Percentiles rank a stretch among this genome's conserved stretches.
Conservation (phyloP, 768 basidiomycete species). For the Candolleomyces efflorescens region DNA sequence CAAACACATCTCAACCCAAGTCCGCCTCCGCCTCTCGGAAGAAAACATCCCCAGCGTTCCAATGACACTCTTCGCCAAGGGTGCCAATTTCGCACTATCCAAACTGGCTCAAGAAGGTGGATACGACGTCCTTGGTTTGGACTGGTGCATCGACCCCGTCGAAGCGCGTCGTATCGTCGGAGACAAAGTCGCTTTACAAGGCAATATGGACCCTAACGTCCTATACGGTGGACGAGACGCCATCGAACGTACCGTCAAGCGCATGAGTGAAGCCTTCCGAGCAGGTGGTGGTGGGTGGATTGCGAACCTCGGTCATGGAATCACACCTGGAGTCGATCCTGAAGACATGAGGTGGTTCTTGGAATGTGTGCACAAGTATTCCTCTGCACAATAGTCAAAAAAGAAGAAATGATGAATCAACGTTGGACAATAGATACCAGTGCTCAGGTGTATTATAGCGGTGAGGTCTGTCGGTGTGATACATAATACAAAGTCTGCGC, state of each 20-base stretch:
- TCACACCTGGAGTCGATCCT: constrained; percentile 93
- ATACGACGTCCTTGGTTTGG: constrained; percentile 88
- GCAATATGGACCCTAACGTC: constrained; percentile 88
- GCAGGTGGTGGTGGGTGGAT: constrained; percentile 80
- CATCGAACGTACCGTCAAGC: constrained; percentile 81
- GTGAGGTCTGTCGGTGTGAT: too few relatives aligned
- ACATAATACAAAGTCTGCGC: too few relatives aligned
- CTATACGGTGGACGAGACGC: constrained; percentile 84
- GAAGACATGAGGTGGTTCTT: constrained; percentile 92
- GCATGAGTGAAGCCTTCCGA: constrained; percentile 76
- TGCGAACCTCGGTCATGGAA: constrained; percentile 94
- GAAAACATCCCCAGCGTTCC: constrained; percentile 59
- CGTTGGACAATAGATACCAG: constrained; percentile 1
- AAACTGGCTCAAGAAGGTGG: constrained; percentile 57
- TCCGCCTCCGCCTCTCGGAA: constrained; percentile 53
- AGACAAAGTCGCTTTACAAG: constrained; percentile 71
- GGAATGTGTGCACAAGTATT: constrained; percentile 85
- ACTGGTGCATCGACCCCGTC: constrained; percentile 84
- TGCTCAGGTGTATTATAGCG: neutral
- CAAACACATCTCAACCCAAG: constrained; percentile 63
- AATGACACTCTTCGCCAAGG: constrained; percentile 94
- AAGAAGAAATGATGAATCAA: constrained; percentile 3
- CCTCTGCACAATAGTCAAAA: constrained; percentile 28
- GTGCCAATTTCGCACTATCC: constrained; percentile 72
- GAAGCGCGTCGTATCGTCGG: constrained; percentile 64